Base-by-base conservation (phyloP, 2,329 filamentous ascomycete species). In the Pleurostoma richardsiae region DNA sequence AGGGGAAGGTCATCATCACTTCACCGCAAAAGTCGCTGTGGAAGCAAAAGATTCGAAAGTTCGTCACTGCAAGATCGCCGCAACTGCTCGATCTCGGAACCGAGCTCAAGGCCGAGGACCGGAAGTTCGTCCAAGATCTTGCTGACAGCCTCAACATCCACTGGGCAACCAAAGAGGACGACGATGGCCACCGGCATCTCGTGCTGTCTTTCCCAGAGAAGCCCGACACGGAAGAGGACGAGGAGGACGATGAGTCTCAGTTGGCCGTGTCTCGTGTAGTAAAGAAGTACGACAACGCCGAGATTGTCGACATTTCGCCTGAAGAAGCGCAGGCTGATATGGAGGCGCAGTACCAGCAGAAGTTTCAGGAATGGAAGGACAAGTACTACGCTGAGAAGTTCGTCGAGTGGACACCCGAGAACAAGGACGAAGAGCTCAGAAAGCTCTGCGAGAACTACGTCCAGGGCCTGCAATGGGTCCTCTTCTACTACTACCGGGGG, bases 401-500 rank as follows among this genome's bases (percentile, higher is more conserved):
- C 56, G 70, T 85, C 30, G 86, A 86, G 45, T 99, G 92, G 90
- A 82, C 85, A 11, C 74, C 87, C 8, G 85, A 90, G 42, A 86
- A 89, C 57, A 85, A 92, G 54, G 82, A 71, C 19, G 58, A 82
- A 39, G 90, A 95, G 65, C 76, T 97, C 61, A 84, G 76, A 45
- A 85, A 86, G 53, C 74, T 99, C 50, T 86, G 89, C 29, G 90
- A 97, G 67, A 99, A 97, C 68, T 99, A 99, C 59, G 90, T 99
- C 5, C 89, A 99, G 68, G 94, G 94, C 51, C 72, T 99, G 50
- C 94, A 99, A 65, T 99, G 94, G 95, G 94, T 99, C 40, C 74
- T 99, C 43, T 96, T 86, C 67, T 99, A 99, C 72, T 99, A 99
- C 69, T 99, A 99, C 70, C 85, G 86, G 45, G 94, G 94, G 52